Conservation (phyloP, 345 rosid species). For the Cardamine chenopodiifolia region DNA sequence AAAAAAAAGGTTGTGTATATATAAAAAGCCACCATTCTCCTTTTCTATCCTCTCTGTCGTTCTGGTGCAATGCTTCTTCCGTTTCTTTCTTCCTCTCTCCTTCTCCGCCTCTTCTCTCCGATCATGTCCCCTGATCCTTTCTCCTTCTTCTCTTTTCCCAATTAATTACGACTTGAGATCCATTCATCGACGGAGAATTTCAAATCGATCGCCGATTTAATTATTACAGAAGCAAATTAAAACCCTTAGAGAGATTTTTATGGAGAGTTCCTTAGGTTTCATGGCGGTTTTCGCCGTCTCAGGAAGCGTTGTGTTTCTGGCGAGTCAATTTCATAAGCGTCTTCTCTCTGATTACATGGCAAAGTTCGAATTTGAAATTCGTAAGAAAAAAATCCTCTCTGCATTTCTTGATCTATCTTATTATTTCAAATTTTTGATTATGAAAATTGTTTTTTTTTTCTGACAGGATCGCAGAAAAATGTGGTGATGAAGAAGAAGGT, state of each 20-base stretch:
- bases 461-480: conserved; percentile 30
- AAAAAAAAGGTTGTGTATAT: neutral
- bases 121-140: conserved; percentile 35
- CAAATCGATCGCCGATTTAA: neutral
- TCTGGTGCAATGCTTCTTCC: conserved; percentile 35
- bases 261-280: conserved; percentile 59
- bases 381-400: neutral
- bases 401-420: neutral
- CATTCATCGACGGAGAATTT: neutral
- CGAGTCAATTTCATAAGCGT: conserved; percentile 70
- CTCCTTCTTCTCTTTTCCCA: neutral
- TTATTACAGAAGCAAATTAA: neutral
- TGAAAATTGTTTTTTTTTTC: neutral
- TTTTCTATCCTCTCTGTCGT: conserved; percentile 21
- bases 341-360: conserved; percentile 84
- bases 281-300: conserved; percentile 89
- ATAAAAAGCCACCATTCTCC: neutral
- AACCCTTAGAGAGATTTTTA: conserved; percentile 14
- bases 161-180: conserved; percentile 7
- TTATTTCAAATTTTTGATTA: neutral
- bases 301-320: conserved; percentile 75
- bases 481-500: conserved; percentile 63
- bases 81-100: conserved; percentile 28
- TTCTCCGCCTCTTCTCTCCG: conserved; percentile 33
- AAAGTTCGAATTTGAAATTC: conserved; percentile 64